Conservation (phyloP, 805 yeast species). For the Barnettozyma sucrosica region DNA sequence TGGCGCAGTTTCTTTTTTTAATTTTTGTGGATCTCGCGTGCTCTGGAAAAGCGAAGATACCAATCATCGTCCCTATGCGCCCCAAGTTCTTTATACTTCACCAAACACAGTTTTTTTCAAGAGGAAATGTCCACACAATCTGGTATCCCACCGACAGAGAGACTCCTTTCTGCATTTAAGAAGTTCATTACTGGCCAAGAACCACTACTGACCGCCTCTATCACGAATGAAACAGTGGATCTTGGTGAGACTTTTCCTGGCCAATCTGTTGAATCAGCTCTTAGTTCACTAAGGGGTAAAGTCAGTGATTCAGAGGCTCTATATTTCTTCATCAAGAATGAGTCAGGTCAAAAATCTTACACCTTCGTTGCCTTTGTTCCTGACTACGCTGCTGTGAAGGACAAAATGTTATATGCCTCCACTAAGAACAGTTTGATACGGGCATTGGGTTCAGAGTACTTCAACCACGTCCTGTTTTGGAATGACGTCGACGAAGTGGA, state of each 20-base stretch:
- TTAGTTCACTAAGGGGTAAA: slow-evolving; percentile 28
- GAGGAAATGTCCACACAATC: slow-evolving; percentile 57
- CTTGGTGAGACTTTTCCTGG: slow-evolving; percentile 31
- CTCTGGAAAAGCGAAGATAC: too few relatives aligned
- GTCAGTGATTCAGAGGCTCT: slow-evolving; percentile 37
- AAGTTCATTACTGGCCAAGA: slow-evolving; percentile 29
- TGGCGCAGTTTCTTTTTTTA: slow-evolving; percentile 36
- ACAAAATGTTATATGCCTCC: slow-evolving; percentile 92
- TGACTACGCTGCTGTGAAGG: slow-evolving; percentile 71
- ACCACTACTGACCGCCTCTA: slow-evolving; percentile 34
- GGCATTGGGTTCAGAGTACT: slow-evolving; percentile 55
- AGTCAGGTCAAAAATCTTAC: slow-evolving; percentile 22
- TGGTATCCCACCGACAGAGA: slow-evolving; percentile 46
- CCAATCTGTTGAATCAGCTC: slow-evolving; percentile 31
- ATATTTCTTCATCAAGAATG: slow-evolving; percentile 44
- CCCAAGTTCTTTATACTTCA: background rate
- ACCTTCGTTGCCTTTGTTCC: slow-evolving; percentile 83
- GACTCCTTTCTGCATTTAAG: slow-evolving; percentile 41
- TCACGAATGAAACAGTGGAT: slow-evolving; percentile 31
- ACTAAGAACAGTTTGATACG: slow-evolving; percentile 72
- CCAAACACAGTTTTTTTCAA: background rate
- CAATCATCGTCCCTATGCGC: background rate
- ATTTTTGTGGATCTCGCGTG: background rate
- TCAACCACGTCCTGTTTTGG: slow-evolving; percentile 29
- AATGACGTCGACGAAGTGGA: slow-evolving; percentile 34